Evolutionary conservation across 2,329 filamentous ascomycete genomes (phyloP), one percentile per base, ranked within the genome.

Genomic region (Nigrospora oryzae): DNA sequence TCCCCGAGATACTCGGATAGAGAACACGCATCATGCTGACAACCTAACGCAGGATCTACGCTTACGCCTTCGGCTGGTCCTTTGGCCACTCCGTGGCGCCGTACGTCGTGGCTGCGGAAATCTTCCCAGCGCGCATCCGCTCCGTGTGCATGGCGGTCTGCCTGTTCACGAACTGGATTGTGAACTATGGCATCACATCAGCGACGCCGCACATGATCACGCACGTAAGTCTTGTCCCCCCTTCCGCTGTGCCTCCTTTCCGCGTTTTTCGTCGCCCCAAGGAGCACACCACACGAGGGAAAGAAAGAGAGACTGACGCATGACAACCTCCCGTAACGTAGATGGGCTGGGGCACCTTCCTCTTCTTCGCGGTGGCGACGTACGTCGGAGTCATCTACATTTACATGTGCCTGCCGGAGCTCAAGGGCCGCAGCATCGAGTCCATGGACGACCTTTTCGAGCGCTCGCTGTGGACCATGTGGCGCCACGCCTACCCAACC

Each of bases 391-490:
- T 58, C 7, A 53, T 67, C 45, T 72, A 67, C 45, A 61, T 69
- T 6, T 74, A 62, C 53, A 69, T 73, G 56, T 67, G 69, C 44
- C 56, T 47, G 32, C 71, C 73, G 1, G 71, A 75, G 55, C 70
- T 71, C 14, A 74, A 74, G 51, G 71, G 71, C 42, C 59, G 71
- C 17, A 66, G 64, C 13, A 64, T 75, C n/a, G 73, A 76, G 50
- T 67, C 64, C 23, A 72, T 74, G 62, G 71, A 75, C 46, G 62
- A 64, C 11, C 59, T 75, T n/a, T 75, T 75, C 46, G 47, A 56
- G 42, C 48, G 59, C 36, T 58, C 57, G 2, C 50, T 67, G 14
- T 68, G 63, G 62, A 61, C 60, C 0, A 67, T 68, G 66, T 67
- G 56, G 54, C 57, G 57, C 41, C 61, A 63, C 36, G 65, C 64